Evolutionary conservation across 2,329 filamentous ascomycete species (phyloP), one percentile per base, ranked within the genome.

Genomic region (Colletotrichum liriopes): DNA sequence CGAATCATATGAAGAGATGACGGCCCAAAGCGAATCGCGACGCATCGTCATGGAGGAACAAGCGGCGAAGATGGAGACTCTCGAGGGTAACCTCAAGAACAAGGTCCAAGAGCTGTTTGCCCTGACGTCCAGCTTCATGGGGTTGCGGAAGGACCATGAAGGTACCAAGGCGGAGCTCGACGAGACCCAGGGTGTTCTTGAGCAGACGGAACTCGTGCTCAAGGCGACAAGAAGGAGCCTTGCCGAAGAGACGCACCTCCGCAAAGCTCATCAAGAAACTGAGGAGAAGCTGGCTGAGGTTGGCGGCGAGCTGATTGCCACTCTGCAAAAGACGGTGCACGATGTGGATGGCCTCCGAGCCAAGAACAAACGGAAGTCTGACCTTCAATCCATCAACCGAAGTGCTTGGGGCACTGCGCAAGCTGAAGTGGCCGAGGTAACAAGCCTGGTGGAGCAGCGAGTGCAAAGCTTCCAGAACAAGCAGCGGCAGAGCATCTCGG

Each of bases 41-140:
- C 89, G 94, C 16, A 98, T 98, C 74, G 88, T 98, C 49, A 93
- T 93, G 76, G 96, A 98, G 77, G 96, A 99, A 80, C 96, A 98
- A 78, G 89, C 92, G 9, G 95, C 96, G 76, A 96, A 94, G 81
- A 95, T 99, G 58, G 94, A 97, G 79, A 95, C 94, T 0, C 92
- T 98, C 84, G 96, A 99, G 81, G 90, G 89, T 47, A 98, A 96
- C 77, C 86, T 99, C 66, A 91, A 94, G 29, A 96, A 97, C 84
- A 98, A 98, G 81, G 92, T 97, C 2, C 95, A 98, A 77, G 95
- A 99, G 80, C 87, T 99, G 0, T 95, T 97, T 80, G 90, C 91
- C 14, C 84, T 98, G 47, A 98, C 94, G 0, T 94, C 93, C 52
- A 95, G 91, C 75, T 97, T 98, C 80, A 95, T 95, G 83, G 91